phyloP scores from a whole-genome alignment of 495 filamentous ascomycete genomes.

The Penicillium crystallinum region DNA sequence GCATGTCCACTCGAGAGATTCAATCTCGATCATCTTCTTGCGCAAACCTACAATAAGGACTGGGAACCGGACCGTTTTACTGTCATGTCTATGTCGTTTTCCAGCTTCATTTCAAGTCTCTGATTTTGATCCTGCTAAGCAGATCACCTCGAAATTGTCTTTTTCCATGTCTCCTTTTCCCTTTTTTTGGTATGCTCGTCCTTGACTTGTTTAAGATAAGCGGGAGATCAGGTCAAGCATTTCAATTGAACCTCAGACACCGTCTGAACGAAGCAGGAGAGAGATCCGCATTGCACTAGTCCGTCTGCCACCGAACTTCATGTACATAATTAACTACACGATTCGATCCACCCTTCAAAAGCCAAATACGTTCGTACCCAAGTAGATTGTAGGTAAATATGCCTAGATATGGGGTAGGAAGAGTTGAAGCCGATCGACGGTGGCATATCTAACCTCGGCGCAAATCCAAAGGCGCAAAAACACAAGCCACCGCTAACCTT shows the following conservation, averaged over 20 bases:
- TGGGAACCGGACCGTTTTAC: slow-evolving; percentile 16
- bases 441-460: background rate
- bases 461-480: background rate
- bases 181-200: background rate
- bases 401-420: too few species aligned
- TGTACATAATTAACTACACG: slow-evolving; percentile 11
- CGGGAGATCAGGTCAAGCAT: background rate
- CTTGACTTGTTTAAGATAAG: background rate
- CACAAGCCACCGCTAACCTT: background rate
- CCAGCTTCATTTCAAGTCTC: slow-evolving; percentile 1
- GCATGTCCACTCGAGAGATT: slow-evolving; percentile 3
- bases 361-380: background rate
- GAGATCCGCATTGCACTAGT: background rate
- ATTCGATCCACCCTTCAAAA: background rate
- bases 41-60: slow-evolving; percentile 12
- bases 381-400: too few species aligned
- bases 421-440: background rate
- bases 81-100: slow-evolving; percentile 18
- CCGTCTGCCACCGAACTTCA: background rate
- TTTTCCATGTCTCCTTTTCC: background rate
- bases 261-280: background rate
- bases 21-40: slow-evolving; percentile 7
- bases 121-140: background rate
- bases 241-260: background rate
- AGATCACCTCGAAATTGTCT: background rate